Evolutionary conservation across 306 rosid species (phyloP), one percentile per base, ranked within the genome.

Genomic region (Amphicarpaea edgeworthii): DNA sequence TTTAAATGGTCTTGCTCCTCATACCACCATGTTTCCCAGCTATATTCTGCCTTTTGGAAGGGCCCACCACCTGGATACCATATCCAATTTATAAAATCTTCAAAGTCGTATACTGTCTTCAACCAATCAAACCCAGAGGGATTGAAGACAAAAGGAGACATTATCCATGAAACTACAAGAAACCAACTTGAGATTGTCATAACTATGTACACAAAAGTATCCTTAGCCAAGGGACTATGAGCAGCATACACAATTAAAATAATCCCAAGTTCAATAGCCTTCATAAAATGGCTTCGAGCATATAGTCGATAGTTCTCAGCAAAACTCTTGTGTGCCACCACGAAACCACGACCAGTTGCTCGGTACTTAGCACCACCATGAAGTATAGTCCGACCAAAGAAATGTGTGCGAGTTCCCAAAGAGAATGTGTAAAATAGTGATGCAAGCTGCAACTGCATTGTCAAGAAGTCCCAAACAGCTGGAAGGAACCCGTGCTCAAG

Each of bases 71-170:
- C 91, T 1, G 90, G 79, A 82, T 64, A 81, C 96, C 96, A 94
- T 78, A 91, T 64, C 98, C 98, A 94, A 77, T 73, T 84, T 72
- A 94, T 58, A 77, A 94, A 94, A 85, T 86, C 92, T 15, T 85
- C 93, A 49, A 88, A 94, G 85, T 94, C 98, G 32, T 94, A 90
- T 3, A 94, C 98, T n/a, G 97, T 90, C 70, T 94, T 94, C 87
- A 94, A 90, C 97, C 98, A 94, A 86, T 94, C 98, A 76, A 94
- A 90, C 57, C 98, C 98, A 23, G 97, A 91, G 60, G 98, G 97
- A 76, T 94, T 94, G 67, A 94, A 94, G 50, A 91, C 86, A 72
- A 94, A 94, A 23, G 98, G 98, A 20, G 96, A 85, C 96, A 94
- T 82, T 51, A 94, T 87, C 98, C 98, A 94, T 5, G 98, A 90